phyloP scores from a whole-genome alignment of 352 stramenopile genomes.

The Thraustotheca clavata region DNA sequence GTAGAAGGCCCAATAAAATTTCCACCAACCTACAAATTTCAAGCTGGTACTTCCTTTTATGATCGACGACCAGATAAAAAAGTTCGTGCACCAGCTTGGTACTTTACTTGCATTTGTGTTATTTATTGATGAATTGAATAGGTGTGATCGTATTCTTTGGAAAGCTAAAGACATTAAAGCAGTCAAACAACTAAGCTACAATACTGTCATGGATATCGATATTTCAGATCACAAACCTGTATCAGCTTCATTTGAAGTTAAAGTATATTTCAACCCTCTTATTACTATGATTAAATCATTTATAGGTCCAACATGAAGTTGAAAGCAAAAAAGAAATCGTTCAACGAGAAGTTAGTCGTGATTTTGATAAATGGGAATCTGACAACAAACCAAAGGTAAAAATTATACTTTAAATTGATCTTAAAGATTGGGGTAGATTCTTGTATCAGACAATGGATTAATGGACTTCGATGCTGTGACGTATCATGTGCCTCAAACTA shows the following conservation, averaged over 20 bases:
- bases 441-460: conserved; percentile 38
- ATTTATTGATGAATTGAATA: too few species aligned
- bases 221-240: conserved; percentile 99
- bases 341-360: conserved; percentile 89
- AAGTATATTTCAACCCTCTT: conserved; percentile 29
- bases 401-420: neutral
- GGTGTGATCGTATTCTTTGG: conserved; percentile 83
- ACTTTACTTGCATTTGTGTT: conserved; percentile 23
- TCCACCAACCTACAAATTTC: conserved; percentile 96
- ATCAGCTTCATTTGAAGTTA: conserved; percentile 84
- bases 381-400: conserved; percentile 89
- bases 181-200: conserved; percentile 78
- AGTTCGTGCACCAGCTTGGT: conserved; percentile 96
- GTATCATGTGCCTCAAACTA: conserved; percentile 53
- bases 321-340: conserved; percentile 84
- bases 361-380: conserved; percentile 96
- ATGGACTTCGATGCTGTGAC: conserved; percentile 55
- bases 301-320: conserved; percentile 85
- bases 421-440: neutral
- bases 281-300: neutral
- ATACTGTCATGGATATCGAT: conserved; percentile 80
- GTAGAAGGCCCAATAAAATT: conserved; percentile 90
- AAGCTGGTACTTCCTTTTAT: conserved; percentile 92
- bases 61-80: conserved; percentile 99
- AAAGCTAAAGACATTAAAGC: conserved; percentile 44